A percentile compares a stretch with the other conserved stretches of the same genome.
These are phyloP conservation scores for Aaosphaeria pasadenensis DNA, from an alignment of 2,329 filamentous ascomycete genomes.

Conservation along the genomic window DNA sequence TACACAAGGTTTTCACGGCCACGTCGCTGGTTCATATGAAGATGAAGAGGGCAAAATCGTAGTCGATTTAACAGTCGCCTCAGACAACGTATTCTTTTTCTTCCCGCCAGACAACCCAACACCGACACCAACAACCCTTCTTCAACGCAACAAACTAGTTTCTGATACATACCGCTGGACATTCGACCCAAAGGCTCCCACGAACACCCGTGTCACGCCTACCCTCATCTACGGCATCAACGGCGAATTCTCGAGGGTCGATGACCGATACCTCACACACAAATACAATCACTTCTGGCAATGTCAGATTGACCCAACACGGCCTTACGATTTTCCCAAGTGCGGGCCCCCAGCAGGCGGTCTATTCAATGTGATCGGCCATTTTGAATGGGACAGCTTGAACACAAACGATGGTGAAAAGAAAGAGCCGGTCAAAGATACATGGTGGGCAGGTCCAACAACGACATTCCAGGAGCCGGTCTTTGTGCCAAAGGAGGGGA, in stretches of 20 bases:
- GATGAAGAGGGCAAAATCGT: slow-evolving; percentile 34
- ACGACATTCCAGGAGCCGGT: slow-evolving; percentile 54
- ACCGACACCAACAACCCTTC: slow-evolving; percentile 31
- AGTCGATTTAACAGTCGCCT: slow-evolving; percentile 38
- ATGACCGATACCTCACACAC: slow-evolving; percentile 43
- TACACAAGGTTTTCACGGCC: slow-evolving; percentile 37
- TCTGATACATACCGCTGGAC: slow-evolving; percentile 40
- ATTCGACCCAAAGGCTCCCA: slow-evolving; percentile 35
- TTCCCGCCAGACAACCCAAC: slow-evolving; percentile 37
- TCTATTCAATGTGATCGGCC: slow-evolving; percentile 31
- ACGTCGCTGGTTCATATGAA: slow-evolving; percentile 45
- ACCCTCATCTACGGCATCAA: slow-evolving; percentile 36
- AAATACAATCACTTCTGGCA: slow-evolving; percentile 41
- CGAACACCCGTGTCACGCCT: slow-evolving; percentile 25
- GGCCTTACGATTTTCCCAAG: slow-evolving; percentile 29
- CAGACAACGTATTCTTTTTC: slow-evolving; percentile 43
- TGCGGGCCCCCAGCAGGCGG: slow-evolving; percentile 30
- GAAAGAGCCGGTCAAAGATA: slow-evolving; percentile 16
- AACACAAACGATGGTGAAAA: slow-evolving; percentile 5
- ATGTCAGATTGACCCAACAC: slow-evolving; percentile 35
- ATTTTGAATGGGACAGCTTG: slow-evolving; percentile 26
- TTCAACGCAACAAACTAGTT: slow-evolving; percentile 41
- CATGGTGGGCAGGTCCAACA: slow-evolving; percentile 35
- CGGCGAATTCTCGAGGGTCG: slow-evolving; percentile 45
- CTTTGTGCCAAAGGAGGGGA: slow-evolving; percentile 47